Evolutionary conservation across 768 basidiomycete genomes (phyloP).

Genomic region (Leccinum ochraceum): DNA sequence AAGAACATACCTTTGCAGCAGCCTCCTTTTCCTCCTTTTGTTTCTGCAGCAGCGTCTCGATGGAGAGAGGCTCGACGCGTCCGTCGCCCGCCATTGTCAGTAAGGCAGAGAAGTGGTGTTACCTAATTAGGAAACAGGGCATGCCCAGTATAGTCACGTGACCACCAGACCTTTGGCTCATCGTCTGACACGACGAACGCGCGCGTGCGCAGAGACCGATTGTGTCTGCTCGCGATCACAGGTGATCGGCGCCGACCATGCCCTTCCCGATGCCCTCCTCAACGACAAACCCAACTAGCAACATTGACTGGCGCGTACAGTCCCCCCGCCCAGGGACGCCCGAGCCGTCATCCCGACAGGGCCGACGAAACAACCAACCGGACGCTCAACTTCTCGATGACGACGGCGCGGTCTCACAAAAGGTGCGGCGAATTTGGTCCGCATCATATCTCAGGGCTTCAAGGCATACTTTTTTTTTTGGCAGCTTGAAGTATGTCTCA

Average conservation of each 20-base stretch:
- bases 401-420: slow-evolving; percentile 65
- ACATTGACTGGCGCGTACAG: slow-evolving; percentile 33
- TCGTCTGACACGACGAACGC: slow-evolving; percentile 22
- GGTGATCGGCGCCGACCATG: slow-evolving; percentile 21
- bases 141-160: slow-evolving; percentile 6
- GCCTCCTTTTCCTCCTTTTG: slow-evolving; percentile 90
- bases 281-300: background rate
- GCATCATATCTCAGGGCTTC: background rate
- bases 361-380: slow-evolving; percentile 50
- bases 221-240: slow-evolving; percentile 14
- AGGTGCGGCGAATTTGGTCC: slow-evolving; percentile 41
- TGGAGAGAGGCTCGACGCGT: slow-evolving; percentile 75
- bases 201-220: slow-evolving; percentile 14
- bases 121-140: slow-evolving; percentile 17
- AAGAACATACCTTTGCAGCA: slow-evolving; percentile 72
- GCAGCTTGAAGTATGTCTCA: slow-evolving; percentile 68
- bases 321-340: slow-evolving; percentile 61
- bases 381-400: slow-evolving; percentile 65
- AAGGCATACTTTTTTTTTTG: background rate
- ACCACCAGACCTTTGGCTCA: slow-evolving; percentile 20
- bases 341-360: slow-evolving; percentile 61
- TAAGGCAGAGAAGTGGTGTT: background rate
- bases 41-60: slow-evolving; percentile 82
- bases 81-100: slow-evolving; percentile 45
- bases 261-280: slow-evolving; percentile 16